Evolutionary conservation across 2,329 filamentous ascomycete species (phyloP), one percentile per base, ranked within the genome.

Genomic region (Diplodia scrobiculata): DNA sequence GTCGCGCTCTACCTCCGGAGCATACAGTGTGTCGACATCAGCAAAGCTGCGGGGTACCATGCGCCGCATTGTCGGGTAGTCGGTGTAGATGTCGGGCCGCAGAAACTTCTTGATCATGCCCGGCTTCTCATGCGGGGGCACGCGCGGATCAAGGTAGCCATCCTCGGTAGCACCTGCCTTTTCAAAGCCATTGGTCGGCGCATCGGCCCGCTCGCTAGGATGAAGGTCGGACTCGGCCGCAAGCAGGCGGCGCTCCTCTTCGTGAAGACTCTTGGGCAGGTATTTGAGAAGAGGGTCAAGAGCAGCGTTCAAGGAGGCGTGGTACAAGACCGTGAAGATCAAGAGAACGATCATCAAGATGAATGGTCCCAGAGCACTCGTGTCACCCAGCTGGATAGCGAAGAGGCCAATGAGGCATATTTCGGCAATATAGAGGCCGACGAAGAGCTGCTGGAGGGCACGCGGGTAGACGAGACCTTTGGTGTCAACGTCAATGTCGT

Each of bases 401-500:
- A 79, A 82, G 25, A 79, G 65, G 6, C 81, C 81, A 6, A 82
- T 80, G 25, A 83, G 72, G 67, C 80, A 81, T n/a, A 80, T 72
- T 67, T 82, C 78, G 9, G 80, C 79, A 4, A 83, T 73, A 65
- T 83, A 83, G 17, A 83, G 72, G 60, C 81, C 81, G 3, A 78
- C 79, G 10, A 79, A 77, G 41, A 83, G 75, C 58, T 83, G 81
- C 66, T 80, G 77, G 29, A 83, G 68, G 4, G 81, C 81, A 29
- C 79, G 78, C 63, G 78, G 76, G 70, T 83, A 83, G 2, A 77
- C 76, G 17, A 76, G 76, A 48, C 81, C 81, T 68, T 79, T 79
- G 32, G 81, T 83, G 67, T 83, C 81, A 63, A 81, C 76, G 47
- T 75, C 69, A 66, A 79, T 79, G 67, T 79, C 79, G 70, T 80